Conservation (phyloP, 495 filamentous ascomycete species). For the Platismatia glauca region DNA sequence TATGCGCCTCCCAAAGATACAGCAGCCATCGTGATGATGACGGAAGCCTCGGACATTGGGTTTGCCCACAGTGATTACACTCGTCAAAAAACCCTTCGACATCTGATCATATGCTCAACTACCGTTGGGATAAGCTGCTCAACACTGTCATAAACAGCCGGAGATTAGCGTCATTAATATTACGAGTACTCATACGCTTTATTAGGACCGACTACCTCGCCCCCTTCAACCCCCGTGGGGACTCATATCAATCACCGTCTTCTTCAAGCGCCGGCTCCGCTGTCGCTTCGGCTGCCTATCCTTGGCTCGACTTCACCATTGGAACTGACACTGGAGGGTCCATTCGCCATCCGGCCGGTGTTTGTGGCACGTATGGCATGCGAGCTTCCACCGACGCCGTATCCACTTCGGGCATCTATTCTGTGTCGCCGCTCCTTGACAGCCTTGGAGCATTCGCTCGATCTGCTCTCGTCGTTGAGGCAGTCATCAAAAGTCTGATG, state of each 20-base stretch:
- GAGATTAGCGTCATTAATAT: neutral
- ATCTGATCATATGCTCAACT: neutral
- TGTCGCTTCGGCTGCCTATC: slow-evolving; percentile 32
- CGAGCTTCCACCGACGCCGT: slow-evolving; percentile 35
- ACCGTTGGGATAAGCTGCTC: neutral
- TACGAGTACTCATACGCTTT: neutral
- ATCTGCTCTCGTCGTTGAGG: slow-evolving; percentile 8
- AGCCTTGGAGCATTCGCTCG: slow-evolving; percentile 33
- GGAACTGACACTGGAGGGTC: slow-evolving; percentile 43
- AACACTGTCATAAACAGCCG: neutral
- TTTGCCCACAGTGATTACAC: neutral
- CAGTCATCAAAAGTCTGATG: slow-evolving; percentile 6
- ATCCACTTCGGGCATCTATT: slow-evolving; percentile 33
- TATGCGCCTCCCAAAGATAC: neutral
- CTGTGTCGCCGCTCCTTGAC: slow-evolving; percentile 36
- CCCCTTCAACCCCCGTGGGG: slow-evolving; percentile 38
- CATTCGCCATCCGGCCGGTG: slow-evolving; percentile 31
- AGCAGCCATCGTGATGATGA: neutral
- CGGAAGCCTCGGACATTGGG: neutral
- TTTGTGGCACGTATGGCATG: slow-evolving; percentile 33
- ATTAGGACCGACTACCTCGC: slow-evolving; percentile 35
- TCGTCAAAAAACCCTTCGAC: neutral
- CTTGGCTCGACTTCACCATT: slow-evolving; percentile 38
- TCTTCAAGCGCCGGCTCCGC: slow-evolving; percentile 35
- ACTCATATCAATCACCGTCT: slow-evolving; percentile 37